Evolutionary conservation across 257 asterid species (phyloP).

Genomic region (Solanum arcanum): DNA sequence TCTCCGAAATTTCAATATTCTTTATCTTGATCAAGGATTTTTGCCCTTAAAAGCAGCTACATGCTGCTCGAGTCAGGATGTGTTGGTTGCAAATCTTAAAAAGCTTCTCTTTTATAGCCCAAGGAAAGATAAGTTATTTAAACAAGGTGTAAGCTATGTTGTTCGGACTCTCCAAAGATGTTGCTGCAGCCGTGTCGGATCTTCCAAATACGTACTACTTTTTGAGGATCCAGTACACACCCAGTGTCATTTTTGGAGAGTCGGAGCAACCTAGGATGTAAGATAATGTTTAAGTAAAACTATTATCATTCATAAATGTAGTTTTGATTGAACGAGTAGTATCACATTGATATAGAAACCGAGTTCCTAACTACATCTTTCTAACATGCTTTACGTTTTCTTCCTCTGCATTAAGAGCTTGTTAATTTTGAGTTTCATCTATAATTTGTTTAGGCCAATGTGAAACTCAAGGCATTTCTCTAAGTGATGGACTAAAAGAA

Average conservation of each 20-base stretch:
- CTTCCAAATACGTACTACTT: too few species aligned
- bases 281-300: background rate
- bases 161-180: too few species aligned
- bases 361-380: background rate
- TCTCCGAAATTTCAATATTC: background rate
- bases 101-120: background rate
- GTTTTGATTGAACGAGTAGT: background rate
- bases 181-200: too few species aligned
- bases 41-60: background rate
- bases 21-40: background rate
- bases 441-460: constrained; percentile 15
- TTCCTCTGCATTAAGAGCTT: background rate
- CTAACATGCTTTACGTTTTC: background rate
- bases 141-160: background rate
- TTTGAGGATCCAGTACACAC: too few species aligned
- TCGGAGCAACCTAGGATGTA: too few species aligned
- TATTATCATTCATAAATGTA: background rate
- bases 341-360: background rate
- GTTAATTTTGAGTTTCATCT: background rate
- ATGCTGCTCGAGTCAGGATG: background rate
- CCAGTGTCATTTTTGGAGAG: too few species aligned
- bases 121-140: background rate
- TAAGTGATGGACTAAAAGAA: constrained; percentile 35
- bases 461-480: constrained; percentile 15
- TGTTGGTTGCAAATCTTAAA: background rate